These are phyloP conservation scores for Melampsora americana DNA, from an alignment of 1,284 basidiomycete species.

Conservation along the genomic window DNA sequence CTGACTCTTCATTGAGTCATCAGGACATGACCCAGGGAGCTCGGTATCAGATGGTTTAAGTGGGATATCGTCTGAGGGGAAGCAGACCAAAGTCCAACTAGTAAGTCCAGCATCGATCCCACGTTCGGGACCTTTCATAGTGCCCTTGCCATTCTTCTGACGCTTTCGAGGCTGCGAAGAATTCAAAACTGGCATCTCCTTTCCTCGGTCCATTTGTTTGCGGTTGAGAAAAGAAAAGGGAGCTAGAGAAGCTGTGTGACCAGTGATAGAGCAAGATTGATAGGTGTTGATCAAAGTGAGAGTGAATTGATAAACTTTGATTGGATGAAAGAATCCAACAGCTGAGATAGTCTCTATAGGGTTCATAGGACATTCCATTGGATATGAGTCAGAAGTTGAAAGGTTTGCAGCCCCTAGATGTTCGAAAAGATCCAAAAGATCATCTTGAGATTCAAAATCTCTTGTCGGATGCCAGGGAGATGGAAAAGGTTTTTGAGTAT, in stretches of 20 bases:
- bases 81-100: constrained; percentile 32
- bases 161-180: background rate
- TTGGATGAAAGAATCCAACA: constrained; percentile 25
- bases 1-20: too few species aligned
- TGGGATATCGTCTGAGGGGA: background rate
- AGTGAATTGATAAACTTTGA: constrained; percentile 18
- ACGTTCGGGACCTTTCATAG: constrained; percentile 30
- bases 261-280: background rate
- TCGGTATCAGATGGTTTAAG: too few species aligned
- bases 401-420: constrained; percentile 18
- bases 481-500: background rate
- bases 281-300: background rate
- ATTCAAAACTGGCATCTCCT: background rate
- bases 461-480: background rate
- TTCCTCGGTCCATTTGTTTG: background rate
- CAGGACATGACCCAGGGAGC: too few species aligned
- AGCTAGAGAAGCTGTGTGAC: constrained; percentile 1
- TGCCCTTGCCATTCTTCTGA: constrained; percentile 25
- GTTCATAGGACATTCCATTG: background rate
- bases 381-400: background rate
- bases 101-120: constrained; percentile 15
- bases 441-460: background rate
- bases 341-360: background rate
- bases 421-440: constrained; percentile 15
- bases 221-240: constrained; percentile 34